Evolutionary conservation across 2,329 filamentous ascomycete species (phyloP).

Genomic region (Monascus ruber): DNA sequence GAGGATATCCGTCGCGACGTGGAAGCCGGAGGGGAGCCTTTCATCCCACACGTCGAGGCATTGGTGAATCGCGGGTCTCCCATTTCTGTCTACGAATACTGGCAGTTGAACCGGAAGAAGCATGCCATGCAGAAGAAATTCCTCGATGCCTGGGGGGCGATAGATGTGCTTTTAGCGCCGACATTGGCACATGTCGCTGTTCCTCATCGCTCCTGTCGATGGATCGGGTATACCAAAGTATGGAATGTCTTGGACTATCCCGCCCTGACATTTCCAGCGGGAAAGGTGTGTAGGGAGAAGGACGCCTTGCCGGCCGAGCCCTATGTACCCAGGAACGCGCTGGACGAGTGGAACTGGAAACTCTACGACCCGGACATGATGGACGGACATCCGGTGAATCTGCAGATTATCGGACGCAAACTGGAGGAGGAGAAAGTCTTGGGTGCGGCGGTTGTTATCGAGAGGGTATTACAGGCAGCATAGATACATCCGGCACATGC

Average conservation of each 20-base stretch:
- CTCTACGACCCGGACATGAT: constrained; percentile 35
- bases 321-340: constrained; percentile 33
- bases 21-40: constrained; percentile 45
- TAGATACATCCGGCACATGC: no score
- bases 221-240: constrained; percentile 50
- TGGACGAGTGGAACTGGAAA: constrained; percentile 43
- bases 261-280: constrained; percentile 45
- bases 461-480: constrained; percentile 1
- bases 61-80: constrained; percentile 42
- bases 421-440: constrained; percentile 47
- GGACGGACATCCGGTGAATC: constrained; percentile 38
- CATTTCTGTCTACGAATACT: constrained; percentile 55
- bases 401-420: constrained; percentile 43
- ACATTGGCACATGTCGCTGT: constrained; percentile 49
- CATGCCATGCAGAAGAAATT: constrained; percentile 43
- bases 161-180: constrained; percentile 49
- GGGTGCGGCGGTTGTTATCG: constrained; percentile 23
- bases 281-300: constrained; percentile 32
- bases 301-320: constrained; percentile 24
- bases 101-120: constrained; percentile 54
- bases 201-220: constrained; percentile 32
- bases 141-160: constrained; percentile 46
- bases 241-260: constrained; percentile 55
- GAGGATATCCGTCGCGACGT: constrained; percentile 51
- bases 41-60: constrained; percentile 46